Base-by-base conservation (phyloP, 1,139 yeast genomes). In the Suhomyces bokatorum region DNA sequence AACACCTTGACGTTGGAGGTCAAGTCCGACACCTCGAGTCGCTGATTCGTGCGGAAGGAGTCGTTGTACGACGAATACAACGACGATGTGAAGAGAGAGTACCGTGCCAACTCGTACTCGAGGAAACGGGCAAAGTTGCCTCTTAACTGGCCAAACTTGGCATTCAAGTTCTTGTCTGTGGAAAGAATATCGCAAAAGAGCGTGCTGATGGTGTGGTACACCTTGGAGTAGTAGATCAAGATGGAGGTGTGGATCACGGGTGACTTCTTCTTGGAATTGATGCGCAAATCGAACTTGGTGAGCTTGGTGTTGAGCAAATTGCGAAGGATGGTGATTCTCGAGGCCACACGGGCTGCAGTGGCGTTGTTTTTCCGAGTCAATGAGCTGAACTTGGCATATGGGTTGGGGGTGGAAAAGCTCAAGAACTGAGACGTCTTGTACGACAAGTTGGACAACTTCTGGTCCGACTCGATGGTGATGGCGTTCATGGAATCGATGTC, bases 401-500 rank as follows among this genome's bases (percentile, higher is more conserved):
- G 39, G 42, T 63, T 62, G 13, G 53, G 46, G 13, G 54, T 55
- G 35, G 51, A 57, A 43, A 71, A 70, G 14, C 55, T 56, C 8
- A 63, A 63, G 48, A 70, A 70, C 13, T 54, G 54, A 2, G 73
- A 56, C 10, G 62, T 56, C 27, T 59, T 58, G 47, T 67, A 73
- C 2, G 77, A 66, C 20, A 74, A 58, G 38, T 63, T 58, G 1
- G 74, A 55, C 14, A 74, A 51, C 9, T 56, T 52, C 8, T 56
- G 53, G 39, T 73, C 70, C 3, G 68, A 57, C 1, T 44, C 47
- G 10, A 54, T 52, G 1, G 80, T 70, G 10, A 70, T 54, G 2
- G 58, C 56, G 50, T 78, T 70, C 82, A 85, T 81, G 6, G 64
- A 65, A 34, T 77, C 78, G 32, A 86, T 83, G 48, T 81, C 80